Evolutionary conservation across 305 asterid species (phyloP), one percentile per base, ranked within the genome.

Genomic region (Fraxinus paxiana): DNA sequence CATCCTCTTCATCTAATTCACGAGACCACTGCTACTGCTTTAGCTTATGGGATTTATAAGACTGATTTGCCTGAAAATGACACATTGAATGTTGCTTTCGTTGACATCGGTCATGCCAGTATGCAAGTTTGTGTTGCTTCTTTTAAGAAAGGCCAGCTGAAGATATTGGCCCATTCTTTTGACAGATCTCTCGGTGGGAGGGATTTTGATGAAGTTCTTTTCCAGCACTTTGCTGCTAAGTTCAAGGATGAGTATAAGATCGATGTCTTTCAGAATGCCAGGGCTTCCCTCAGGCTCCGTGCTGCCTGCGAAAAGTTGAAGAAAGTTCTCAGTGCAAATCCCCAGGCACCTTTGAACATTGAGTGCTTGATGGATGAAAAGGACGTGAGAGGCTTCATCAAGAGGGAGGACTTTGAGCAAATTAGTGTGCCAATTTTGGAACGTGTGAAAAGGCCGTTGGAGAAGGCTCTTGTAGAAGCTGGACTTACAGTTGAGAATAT

Each of bases 281-380:
- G 56, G 56, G 56, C 56, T 46, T 46, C 56, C 56, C 56, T 46
- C 6, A 46, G 56, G 56, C 56, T 46, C 13, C 56, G 56, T 46
- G 56, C 56, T 46, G 56, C 56, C n/a, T 46, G 56, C 0, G 56
- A 46, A 46, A 46, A 46, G 56, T 13, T 46, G 56, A 46, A 46
- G 56, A 46, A 46, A 46, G 56, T 46, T 75, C 89, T 94, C 9
- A 92, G 97, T 87, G 98, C 98, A 15, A 95, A 95, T 81, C 92
- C 98, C 0, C 95, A 88, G 87, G 95, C 98, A 54, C 98, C 98
- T 76, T 84, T 95, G 84, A 93, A 91, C 83, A 93, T 95, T 1
- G 98, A 95, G 89, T 95, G 98, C 81, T 83, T 93, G 84, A 90
- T 95, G 97, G 98, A 93, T 18, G 98, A 95, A 83, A 95, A 92